phyloP scores from a whole-genome alignment of 169 alveolate genomes.

The Plasmodium blacklocki region DNA sequence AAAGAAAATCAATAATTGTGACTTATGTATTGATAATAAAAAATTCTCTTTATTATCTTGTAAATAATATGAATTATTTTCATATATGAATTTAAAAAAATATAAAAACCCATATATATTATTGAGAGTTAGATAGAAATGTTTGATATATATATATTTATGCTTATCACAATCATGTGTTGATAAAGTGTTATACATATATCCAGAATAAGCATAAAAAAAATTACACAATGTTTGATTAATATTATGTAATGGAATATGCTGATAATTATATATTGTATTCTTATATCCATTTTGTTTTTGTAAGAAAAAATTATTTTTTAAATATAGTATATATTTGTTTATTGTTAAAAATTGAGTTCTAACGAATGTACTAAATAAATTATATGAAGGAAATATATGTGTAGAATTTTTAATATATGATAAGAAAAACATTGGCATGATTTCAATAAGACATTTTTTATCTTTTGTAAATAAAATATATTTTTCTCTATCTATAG shows the following conservation, averaged over 20 bases:
- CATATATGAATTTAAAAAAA: conserved; percentile 36
- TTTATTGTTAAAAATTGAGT: conserved; percentile 19
- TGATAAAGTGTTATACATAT: conserved; percentile 34
- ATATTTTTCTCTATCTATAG: conserved; percentile 24
- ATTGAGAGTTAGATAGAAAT: conserved; percentile 34
- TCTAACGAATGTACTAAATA: conserved; percentile 18
- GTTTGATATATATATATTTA: background rate
- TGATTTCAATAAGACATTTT: conserved; percentile 31
- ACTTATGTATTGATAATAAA: conserved; percentile 54
- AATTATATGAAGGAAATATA: conserved; percentile 30
- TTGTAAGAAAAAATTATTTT: conserved; percentile 11
- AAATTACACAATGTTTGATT: conserved; percentile 57
- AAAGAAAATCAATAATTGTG: conserved; percentile 58
- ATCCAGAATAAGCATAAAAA: conserved; percentile 35
- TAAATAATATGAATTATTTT: conserved; percentile 7
- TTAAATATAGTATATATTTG: conserved; percentile 16
- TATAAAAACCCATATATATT: conserved; percentile 34
- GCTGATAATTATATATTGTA: background rate
- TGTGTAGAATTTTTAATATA: conserved; percentile 16
- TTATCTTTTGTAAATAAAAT: conserved; percentile 33
- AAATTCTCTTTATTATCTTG: background rate
- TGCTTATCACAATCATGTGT: background rate
- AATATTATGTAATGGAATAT: conserved; percentile 1
- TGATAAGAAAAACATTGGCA: conserved; percentile 66
- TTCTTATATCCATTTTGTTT: background rate